Evolutionary conservation across 2,329 filamentous ascomycete genomes (phyloP), one percentile per base, ranked within the genome.

Genomic region (Rhinocladiella similis): DNA sequence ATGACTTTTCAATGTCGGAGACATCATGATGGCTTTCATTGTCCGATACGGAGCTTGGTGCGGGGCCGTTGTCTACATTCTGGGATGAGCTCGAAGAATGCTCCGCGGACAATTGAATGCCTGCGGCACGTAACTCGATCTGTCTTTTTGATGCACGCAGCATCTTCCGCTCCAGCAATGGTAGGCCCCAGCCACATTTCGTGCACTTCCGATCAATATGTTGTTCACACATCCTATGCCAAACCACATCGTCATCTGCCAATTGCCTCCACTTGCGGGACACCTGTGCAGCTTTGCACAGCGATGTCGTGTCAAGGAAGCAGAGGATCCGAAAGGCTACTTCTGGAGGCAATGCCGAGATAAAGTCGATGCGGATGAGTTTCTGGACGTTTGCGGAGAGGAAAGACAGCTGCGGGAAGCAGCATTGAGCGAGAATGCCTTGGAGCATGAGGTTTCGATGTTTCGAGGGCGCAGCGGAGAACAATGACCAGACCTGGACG

Each of bases 221-320:
- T 70, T 97, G 93, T 72, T 96, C 91, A 70, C 94, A 99, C 92
- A 97, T 97, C 62, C 88, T 89, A 69, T 97, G 90, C 94, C 94
- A 99, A 3, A 99, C 93, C 7, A 96, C 89, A 71, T 99, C 93
- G 69, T 97, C 93, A 67, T 97, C 94, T n/a, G 94, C 93, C 39
- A 99, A 77, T 55, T 84, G 84, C 60, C 90, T 83, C 94, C 94
- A 99, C 65, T 87, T 83, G 56, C 86, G 84, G 70, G 91, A 97
- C 53, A 99, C 94, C 72, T 97, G 92, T 0, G 94, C 91, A 1
- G 94, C 93, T 72, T 96, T 96, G 78, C 94, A 97, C 0, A 99
- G 81, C 0, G 93, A 97, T 1, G 89, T 88, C 1, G 93, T 97
- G 72, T 99, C 94, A 56, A 99, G 86, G 67, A 89, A 94, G 66